Evolutionary conservation across 2,329 filamentous ascomycete species (phyloP).

Genomic region (Huntiella bhutanensis): DNA sequence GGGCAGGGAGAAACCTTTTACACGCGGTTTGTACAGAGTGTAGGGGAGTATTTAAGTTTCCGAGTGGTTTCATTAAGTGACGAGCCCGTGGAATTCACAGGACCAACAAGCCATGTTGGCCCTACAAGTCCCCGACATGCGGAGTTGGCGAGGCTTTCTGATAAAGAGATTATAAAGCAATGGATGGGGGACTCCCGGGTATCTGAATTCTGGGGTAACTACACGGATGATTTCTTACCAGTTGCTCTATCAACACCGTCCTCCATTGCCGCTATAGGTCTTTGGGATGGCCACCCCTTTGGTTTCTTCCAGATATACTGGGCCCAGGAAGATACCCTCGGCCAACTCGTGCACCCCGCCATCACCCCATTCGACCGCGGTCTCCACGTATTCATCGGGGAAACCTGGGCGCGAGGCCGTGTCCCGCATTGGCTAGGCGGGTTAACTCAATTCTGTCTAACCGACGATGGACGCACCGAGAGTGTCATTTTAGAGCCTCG

Average conservation of each 20-base stretch:
- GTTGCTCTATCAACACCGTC: slow-evolving; percentile 46
- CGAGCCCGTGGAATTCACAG: slow-evolving; percentile 43
- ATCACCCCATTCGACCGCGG: slow-evolving; percentile 72
- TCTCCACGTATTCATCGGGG: slow-evolving; percentile 73
- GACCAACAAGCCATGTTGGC: slow-evolving; percentile 26
- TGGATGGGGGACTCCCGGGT: slow-evolving; percentile 87
- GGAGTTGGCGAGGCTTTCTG: slow-evolving; percentile 27
- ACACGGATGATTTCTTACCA: slow-evolving; percentile 46
- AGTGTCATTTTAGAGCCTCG: slow-evolving; percentile 73
- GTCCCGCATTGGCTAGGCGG: slow-evolving; percentile 69
- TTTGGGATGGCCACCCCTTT: slow-evolving; percentile 90
- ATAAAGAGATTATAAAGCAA: slow-evolving; percentile 46
- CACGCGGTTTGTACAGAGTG: slow-evolving; percentile 63
- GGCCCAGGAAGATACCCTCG: slow-evolving; percentile 80
- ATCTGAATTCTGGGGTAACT: slow-evolving; percentile 62
- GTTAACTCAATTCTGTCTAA: slow-evolving; percentile 69
- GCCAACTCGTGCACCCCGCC: slow-evolving; percentile 41
- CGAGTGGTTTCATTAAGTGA: slow-evolving; percentile 57
- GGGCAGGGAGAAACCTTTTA: slow-evolving; percentile 87
- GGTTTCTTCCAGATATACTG: slow-evolving; percentile 98
- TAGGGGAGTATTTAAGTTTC: slow-evolving; percentile 74
- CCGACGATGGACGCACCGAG: slow-evolving; percentile 63
- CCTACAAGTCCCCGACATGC: slow-evolving; percentile 18
- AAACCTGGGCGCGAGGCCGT: slow-evolving; percentile 75
- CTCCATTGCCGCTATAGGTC: slow-evolving; percentile 77